These are phyloP conservation scores for Claviceps fusiformis DNA, from an alignment of 2,329 filamentous ascomycete species.

Conservation along the genomic window DNA sequence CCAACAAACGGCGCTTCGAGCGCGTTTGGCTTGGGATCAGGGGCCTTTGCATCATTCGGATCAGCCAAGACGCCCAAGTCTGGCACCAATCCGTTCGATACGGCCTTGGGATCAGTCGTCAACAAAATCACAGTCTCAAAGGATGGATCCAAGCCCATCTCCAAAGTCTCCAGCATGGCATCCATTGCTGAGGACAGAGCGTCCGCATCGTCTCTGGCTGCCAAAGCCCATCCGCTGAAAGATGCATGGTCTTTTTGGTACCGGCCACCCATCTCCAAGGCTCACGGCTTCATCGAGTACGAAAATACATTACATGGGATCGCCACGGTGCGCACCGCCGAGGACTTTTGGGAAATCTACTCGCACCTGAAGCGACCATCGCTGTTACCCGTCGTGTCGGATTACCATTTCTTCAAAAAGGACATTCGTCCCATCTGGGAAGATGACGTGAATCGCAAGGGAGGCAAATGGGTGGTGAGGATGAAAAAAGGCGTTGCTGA, in stretches of 20 bases:
- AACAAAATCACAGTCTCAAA: constrained; percentile 19
- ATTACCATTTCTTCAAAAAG: constrained; percentile 97
- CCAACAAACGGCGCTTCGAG: constrained; percentile 55
- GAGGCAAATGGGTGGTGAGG: constrained; percentile 94
- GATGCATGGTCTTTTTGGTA: constrained; percentile 96
- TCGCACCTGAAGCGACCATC: constrained; percentile 83
- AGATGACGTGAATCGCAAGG: constrained; percentile 89
- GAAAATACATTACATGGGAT: constrained; percentile 90
- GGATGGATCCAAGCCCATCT: constrained; percentile 17
- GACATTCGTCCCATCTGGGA: constrained; percentile 97
- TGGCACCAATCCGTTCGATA: constrained; percentile 66
- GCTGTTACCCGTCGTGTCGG: constrained; percentile 75
- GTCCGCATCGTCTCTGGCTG: constrained; percentile 23
- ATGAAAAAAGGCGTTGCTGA: constrained; percentile 96
- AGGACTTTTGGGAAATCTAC: constrained; percentile 88
- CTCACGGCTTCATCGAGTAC: constrained; percentile 75
- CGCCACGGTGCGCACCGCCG: constrained; percentile 65
- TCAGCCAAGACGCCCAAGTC: constrained; percentile 79
- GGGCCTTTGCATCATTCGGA: constrained; percentile 84
- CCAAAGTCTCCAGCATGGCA: constrained; percentile 24
- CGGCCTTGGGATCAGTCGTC: constrained; percentile 40
- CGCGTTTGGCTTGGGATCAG: constrained; percentile 86
- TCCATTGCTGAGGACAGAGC: constrained; percentile 30
- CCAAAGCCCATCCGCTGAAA: constrained; percentile 47
- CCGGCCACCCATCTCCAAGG: constrained; percentile 89